Conservation (phyloP, 2,329 filamentous ascomycete genomes). For the Aspergillus fischeri region DNA sequence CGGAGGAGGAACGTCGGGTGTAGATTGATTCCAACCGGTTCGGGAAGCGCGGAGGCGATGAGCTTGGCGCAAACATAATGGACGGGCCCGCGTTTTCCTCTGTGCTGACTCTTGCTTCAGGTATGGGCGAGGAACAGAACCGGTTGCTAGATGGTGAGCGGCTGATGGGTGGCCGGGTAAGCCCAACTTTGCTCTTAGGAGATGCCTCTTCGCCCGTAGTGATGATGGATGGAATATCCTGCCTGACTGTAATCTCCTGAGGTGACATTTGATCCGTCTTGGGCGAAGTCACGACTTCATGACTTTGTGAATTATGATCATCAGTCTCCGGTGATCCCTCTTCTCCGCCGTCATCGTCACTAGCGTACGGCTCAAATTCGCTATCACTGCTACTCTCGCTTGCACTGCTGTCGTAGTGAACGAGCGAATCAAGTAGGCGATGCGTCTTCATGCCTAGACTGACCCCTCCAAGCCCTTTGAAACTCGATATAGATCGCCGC, state of each 20-base stretch:
- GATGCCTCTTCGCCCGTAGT: constrained; percentile 20
- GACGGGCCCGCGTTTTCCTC: constrained; percentile 64
- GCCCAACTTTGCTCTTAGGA: constrained; percentile 16
- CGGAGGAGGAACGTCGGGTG: constrained; percentile 24
- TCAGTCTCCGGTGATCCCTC: constrained; percentile 13
- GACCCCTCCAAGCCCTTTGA: constrained; percentile 52
- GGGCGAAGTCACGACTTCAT: neutral
- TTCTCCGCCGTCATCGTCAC: constrained; percentile 35
- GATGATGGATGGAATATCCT: constrained; percentile 23
- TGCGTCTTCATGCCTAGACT: constrained; percentile 74
- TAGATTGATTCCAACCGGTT: constrained; percentile 37
- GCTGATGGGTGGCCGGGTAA: constrained; percentile 22
- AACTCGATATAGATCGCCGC: constrained; percentile 45
- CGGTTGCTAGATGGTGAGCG: constrained; percentile 33
- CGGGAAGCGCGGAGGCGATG: constrained; percentile 30
- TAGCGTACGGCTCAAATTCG: constrained; percentile 39
- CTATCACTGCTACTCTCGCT: constrained; percentile 43
- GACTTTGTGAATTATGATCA: neutral
- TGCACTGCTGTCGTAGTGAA: constrained; percentile 47
- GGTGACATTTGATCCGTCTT: neutral
- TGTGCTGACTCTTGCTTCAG: constrained; percentile 62
- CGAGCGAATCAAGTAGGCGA: constrained; percentile 60
- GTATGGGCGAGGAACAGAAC: constrained; percentile 70
- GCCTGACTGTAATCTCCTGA: neutral
- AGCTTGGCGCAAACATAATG: constrained; percentile 67